Base-by-base conservation (phyloP, 2,329 filamentous ascomycete species). In the Fusarium sp. region DNA sequence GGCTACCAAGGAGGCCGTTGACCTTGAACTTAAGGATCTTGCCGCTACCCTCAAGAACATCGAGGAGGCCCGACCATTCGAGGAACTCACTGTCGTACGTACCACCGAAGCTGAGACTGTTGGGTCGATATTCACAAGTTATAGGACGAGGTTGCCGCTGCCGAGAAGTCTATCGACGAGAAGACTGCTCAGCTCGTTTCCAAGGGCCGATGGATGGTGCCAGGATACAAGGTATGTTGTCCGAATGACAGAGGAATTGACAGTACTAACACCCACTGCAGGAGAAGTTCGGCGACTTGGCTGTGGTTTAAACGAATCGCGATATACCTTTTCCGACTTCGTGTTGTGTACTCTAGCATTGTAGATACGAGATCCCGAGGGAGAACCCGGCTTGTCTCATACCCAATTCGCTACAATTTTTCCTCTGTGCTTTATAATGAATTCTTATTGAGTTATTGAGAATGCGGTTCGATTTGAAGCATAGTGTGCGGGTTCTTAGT, bases 251-350 rank as follows among this genome's bases (percentile, higher is more conserved):
- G 31, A 12, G 63, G 12, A 52, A 48, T 14, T 35, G 26, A 39
- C 45, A 60, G 42, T 78, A 70, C 88, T 93, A 83, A 92, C 83
- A 64, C 74, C 70, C 77, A 54, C 52, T 81, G 77, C 81, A 98
- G 96, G 96, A 99, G 91, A 97, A 95, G 90, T 99, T 98, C 86
- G 96, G 96, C 88, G 95, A 98, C 84, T 92, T 98, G 80, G 96
- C 96, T 80, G 87, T 97, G 80, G 89, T 98, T 85, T 99, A 98
- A 91, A 90, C 83, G 80, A 80, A 73, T 77, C 74, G 62, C 75
- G 68, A 76, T 75, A 79, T 77, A 79, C 79, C 78, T 79, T 81
- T 81, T 81, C 81, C 78, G 75, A 79, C 78, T 87, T 87, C 84
- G 85, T 83, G 85, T 87, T 87, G 84, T 91, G 88, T 89, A 90